Conservation (phyloP, 495 filamentous ascomycete species). For the Penicillium salamii region DNA sequence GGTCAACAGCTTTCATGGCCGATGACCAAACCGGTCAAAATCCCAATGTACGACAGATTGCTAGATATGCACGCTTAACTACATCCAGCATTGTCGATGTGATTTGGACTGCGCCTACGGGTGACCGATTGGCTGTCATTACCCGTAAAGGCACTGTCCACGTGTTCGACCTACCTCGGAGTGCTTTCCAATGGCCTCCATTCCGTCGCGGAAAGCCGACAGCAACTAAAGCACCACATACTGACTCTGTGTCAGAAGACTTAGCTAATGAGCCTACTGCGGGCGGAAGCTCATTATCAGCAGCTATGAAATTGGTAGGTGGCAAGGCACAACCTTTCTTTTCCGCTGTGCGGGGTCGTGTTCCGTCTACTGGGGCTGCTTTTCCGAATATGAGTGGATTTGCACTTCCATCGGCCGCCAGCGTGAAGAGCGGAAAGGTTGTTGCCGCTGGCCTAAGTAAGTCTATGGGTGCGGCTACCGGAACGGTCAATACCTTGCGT, state of each 20-base stretch:
- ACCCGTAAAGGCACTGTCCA: conserved; percentile 94
- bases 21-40: conserved; percentile 31
- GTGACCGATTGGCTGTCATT: conserved; percentile 77
- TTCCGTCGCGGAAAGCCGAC: conserved; percentile 58
- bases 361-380: conserved; percentile 47
- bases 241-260: conserved; percentile 34
- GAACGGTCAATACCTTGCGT: conserved; percentile 73
- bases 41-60: conserved; percentile 72
- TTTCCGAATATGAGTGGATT: conserved; percentile 45
- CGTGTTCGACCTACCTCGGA: conserved; percentile 78
- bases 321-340: conserved; percentile 58
- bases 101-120: conserved; percentile 78
- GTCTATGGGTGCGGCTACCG: conserved; percentile 77
- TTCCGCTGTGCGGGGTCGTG: conserved; percentile 51
- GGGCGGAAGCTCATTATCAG: conserved; percentile 61
- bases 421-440: conserved; percentile 68
- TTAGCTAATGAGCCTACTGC: conserved; percentile 48
- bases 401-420: conserved; percentile 63
- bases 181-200: conserved; percentile 86
- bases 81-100: conserved; percentile 87
- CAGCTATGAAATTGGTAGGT: conserved; percentile 56
- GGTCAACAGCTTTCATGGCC: conserved; percentile 38
- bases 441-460: conserved; percentile 80
- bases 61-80: conserved; percentile 85
- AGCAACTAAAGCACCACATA: conserved; percentile 33